Evolutionary conservation across 768 basidiomycete genomes (phyloP), one percentile per base, ranked within the genome.

Genomic region (Mycena epipterygia): DNA sequence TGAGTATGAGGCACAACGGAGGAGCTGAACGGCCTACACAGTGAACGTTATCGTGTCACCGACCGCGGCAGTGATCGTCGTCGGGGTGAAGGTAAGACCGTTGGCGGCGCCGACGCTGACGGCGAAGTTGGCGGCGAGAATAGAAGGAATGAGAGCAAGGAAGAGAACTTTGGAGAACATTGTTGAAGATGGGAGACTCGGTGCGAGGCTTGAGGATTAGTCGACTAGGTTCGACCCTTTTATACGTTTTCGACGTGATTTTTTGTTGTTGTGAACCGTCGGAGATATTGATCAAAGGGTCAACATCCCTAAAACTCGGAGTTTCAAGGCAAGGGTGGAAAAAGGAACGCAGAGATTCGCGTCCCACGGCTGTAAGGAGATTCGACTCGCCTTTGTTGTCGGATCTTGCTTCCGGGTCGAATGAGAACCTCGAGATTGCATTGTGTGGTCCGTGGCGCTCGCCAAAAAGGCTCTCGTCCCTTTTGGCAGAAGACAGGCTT

Each of bases 31-130:
- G 25, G 27, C 52, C 8, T 51, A 58, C 61, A 76, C 68, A 16
- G 69, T 75, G 68, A 76, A 76, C 1, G 71, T 76, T 32, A 76
- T 21, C 27, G 72, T 73, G 56, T 76, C 75, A 17, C 73, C 73
- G 53, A 71, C 48, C 16, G 41, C 52, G 13, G 75, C 73, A 17
- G 41, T 46, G 33, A 74, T 62, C 1, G 56, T 61, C 25, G 74
- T 67, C 1, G 75, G 75, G 48, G 23, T 58, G 67, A 73, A 76
- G 8, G 71, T 46, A 41, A 76, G 58, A 16, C 25, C 64, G 46
- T 73, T 73, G 52, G 46, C 49, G 27, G 52, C 37, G 13, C 75
- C 75, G 29, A 76, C 75, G 48, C 29, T 49, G 52, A 76, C 72
- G 2, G 56, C 61, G 32, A 53, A 46, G 51, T 73, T 49, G n/a